Conservation (phyloP, 768 basidiomycete species). For the Kwoniella dendrophila region DNA sequence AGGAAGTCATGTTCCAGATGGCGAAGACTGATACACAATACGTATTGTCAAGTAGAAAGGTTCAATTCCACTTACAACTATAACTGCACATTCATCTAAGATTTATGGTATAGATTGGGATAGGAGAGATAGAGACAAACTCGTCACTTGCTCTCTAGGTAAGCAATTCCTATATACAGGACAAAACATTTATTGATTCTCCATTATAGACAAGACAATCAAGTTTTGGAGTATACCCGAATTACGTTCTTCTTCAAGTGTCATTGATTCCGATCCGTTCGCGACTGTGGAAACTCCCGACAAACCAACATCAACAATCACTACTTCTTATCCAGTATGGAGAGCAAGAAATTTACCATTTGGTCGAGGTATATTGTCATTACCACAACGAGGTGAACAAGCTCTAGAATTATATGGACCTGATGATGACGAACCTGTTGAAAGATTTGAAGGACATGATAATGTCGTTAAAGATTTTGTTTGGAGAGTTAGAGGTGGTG, state of each 20-base stretch:
- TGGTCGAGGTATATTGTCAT: slow-evolving; percentile 78
- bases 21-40: background rate
- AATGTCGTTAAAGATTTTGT: slow-evolving; percentile 98
- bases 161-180: background rate
- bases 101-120: slow-evolving; percentile 99
- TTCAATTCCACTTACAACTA: slow-evolving; percentile 72
- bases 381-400: slow-evolving; percentile 86
- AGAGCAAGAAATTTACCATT: slow-evolving; percentile 89
- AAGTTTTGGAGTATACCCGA: slow-evolving; percentile 74
- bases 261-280: slow-evolving; percentile 24
- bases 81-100: slow-evolving; percentile 82
- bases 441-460: slow-evolving; percentile 80
- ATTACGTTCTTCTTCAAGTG: slow-evolving; percentile 24
- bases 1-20: background rate
- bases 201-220: slow-evolving; percentile 72
- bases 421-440: slow-evolving; percentile 59
- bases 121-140: slow-evolving; percentile 68
- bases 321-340: slow-evolving; percentile 89
- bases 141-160: slow-evolving; percentile 85
- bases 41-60: slow-evolving; percentile 67
- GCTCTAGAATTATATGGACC: slow-evolving; percentile 78
- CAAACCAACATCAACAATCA: slow-evolving; percentile 56
- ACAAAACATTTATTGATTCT: background rate
- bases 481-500: slow-evolving; percentile 70
- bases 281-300: slow-evolving; percentile 39